Percentiles rank a stretch among this genome's conserved stretches.
These are phyloP conservation scores for Starmerella gropengiesseri DNA, from an alignment of 805 yeast genomes.

Conservation along the genomic window DNA sequence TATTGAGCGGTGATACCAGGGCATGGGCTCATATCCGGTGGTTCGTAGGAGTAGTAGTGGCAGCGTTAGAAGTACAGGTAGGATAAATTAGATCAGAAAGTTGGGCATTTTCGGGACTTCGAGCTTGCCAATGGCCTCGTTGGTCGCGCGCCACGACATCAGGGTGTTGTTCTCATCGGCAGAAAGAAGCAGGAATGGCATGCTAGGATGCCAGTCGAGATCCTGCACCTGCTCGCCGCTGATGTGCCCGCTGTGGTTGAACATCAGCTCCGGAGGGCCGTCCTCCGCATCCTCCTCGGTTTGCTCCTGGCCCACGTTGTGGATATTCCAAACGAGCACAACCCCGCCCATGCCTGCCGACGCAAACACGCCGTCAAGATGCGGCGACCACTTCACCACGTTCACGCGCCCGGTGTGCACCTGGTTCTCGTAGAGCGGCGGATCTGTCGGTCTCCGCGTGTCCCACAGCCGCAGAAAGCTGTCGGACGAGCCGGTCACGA, in stretches of 20 bases:
- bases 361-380: constrained; percentile 63
- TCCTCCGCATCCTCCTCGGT: constrained; percentile 80
- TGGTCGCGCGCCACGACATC: constrained; percentile 19
- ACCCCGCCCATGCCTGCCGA: constrained; percentile 59
- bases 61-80: too few species aligned
- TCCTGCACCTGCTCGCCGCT: constrained; percentile 31
- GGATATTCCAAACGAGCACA: constrained; percentile 70
- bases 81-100: constrained; percentile 5
- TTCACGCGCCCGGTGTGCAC: constrained; percentile 72
- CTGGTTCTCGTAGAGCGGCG: constrained; percentile 53
- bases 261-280: constrained; percentile 75
- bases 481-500: constrained; percentile 34
- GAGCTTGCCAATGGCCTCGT: constrained; percentile 7
- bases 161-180: constrained; percentile 16
- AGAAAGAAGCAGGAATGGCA: constrained; percentile 15
- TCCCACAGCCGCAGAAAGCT: constrained; percentile 64
- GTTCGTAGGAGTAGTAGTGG: too few species aligned
- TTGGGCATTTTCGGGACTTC: constrained; percentile 16
- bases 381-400: constrained; percentile 66
- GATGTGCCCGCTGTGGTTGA: constrained; percentile 84
- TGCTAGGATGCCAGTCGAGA: constrained; percentile 19
- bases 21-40: too few species aligned
- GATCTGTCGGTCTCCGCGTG: constrained; percentile 42
- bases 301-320: constrained; percentile 74
- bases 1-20: too few species aligned